A percentile compares a stretch with the other conserved stretches of the same genome.
Conservation (phyloP, 2,329 filamentous ascomycete genomes). For the Talaromyces sp. region DNA sequence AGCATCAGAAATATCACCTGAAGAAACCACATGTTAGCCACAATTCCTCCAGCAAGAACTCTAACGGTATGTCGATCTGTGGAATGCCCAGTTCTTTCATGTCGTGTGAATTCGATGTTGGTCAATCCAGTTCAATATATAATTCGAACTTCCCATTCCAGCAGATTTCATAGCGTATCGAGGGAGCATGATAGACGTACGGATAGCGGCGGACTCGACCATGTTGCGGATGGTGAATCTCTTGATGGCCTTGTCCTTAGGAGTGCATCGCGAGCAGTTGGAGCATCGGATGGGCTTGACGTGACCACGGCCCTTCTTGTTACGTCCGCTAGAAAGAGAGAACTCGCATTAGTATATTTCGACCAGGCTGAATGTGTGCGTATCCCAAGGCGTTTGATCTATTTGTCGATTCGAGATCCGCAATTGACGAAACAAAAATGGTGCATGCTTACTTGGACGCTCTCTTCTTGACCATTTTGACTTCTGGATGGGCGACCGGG, state of each 20-base stretch:
- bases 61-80: background rate
- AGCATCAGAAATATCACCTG: constrained; percentile 99
- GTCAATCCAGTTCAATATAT: background rate
- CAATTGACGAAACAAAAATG: constrained; percentile 6
- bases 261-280: constrained; percentile 85
- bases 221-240: constrained; percentile 99
- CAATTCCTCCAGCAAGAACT: background rate
- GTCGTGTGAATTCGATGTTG: constrained; percentile 8
- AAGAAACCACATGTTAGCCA: constrained; percentile 20
- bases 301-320: constrained; percentile 99
- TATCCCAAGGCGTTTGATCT: background rate
- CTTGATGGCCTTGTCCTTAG: constrained; percentile 99
- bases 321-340: constrained; percentile 69
- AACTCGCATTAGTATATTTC: background rate
- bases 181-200: constrained; percentile 59
- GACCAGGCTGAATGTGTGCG: background rate
- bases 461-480: constrained; percentile 73
- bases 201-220: constrained; percentile 99
- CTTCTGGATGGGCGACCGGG: constrained; percentile 42
- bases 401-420: background rate
- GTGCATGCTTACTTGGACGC: constrained; percentile 62
- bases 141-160: background rate
- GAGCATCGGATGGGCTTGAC: constrained; percentile 97
- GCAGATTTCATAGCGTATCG: constrained; percentile 8
- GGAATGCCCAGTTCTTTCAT: constrained; percentile 1